Percentiles rank a stretch among this genome's conserved stretches.
Evolutionary conservation across 2,329 filamentous ascomycete species (phyloP).

Genomic region (Colletotrichum camelliae): DNA sequence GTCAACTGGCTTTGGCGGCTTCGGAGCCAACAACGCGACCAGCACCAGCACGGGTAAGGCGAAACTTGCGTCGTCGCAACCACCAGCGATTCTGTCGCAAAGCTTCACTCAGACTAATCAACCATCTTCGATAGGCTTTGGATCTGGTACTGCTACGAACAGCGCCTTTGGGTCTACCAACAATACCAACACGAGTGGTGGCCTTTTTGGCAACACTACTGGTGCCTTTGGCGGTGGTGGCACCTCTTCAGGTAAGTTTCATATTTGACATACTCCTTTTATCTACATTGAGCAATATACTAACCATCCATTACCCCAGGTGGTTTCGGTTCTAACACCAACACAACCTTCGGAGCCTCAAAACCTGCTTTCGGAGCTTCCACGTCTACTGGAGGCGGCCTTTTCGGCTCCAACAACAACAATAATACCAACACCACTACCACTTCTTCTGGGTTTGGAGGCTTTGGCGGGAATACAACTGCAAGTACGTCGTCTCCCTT

Average conservation of each 20-base stretch:
- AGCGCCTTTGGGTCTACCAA: conserved; percentile 50
- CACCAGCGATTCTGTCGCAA: not conserved
- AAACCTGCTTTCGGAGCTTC: conserved; percentile 25
- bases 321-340: conserved; percentile 40
- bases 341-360: conserved; percentile 40
- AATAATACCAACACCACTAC: conserved; percentile 40
- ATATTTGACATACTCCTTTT: not conserved
- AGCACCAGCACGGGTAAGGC: conserved; percentile 56
- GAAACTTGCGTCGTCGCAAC: not conserved
- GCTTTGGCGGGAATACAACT: conserved; percentile 42
- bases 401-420: conserved; percentile 49
- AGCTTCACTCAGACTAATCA: conserved; percentile 12
- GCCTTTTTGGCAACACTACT: conserved; percentile 31
- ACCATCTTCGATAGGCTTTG: conserved; percentile 38
- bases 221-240: conserved; percentile 12
- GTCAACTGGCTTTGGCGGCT: conserved; percentile 61
- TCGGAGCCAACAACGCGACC: conserved; percentile 45
- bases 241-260: conserved; percentile 10
- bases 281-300: not conserved
- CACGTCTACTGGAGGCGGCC: conserved; percentile 41
- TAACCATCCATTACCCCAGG: not conserved
- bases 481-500: conserved; percentile 42
- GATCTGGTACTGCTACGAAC: conserved; percentile 37
- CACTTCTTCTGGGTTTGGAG: conserved; percentile 42
- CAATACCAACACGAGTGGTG: conserved; percentile 33